Evolutionary conservation across 2,329 filamentous ascomycete genomes (phyloP), one percentile per base, ranked within the genome.

Genomic region (Aureobasidium subglaciale): DNA sequence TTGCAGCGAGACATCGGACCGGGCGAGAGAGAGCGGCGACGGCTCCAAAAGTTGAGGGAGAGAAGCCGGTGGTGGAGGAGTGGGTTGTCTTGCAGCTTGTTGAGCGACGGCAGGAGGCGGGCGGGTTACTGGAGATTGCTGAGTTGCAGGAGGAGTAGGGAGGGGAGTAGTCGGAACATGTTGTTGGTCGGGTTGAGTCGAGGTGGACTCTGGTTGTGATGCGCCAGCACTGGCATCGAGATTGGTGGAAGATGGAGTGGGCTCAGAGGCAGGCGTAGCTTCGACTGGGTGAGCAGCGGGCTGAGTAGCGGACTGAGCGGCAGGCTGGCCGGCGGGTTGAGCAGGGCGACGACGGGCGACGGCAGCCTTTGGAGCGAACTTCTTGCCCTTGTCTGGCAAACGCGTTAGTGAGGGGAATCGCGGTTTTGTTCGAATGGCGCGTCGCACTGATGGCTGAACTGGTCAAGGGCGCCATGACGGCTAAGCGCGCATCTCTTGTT

Each of bases 381-480:
- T 75, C 62, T 74, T 77, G 16, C 72, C 70, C 56, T 71, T 71
- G 59, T 73, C 71, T 68, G 56, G 56, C 18, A 16, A 20, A 40
- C 27, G 24, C 34, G 32, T 61, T 20, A 59, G 56, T 60, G 43
- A 56, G 27, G 58, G 55, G 59, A 18, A 53, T 60, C 57, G 53
- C 61, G 48, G 22, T 56, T 55, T 29, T 32, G 25, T 58, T 54
- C 41, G 60, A 49, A 35, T 41, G 38, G 41, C 41, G 24, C n/a
- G 6, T 54, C 71, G 63, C 67, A 76, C 75, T 78, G 59, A 80
- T 78, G 38, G 74, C 77, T 55, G 78, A 81, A 63, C 76, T 79
- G 58, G 78, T 79, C 41, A 80, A 73, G 18, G 63, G 60, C 42
- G 77, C 74, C 70, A 78, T 72, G 38, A 18, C 55, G 49, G 32